Base-by-base conservation (phyloP, 257 asterid species). In the Echium plantagineum region DNA sequence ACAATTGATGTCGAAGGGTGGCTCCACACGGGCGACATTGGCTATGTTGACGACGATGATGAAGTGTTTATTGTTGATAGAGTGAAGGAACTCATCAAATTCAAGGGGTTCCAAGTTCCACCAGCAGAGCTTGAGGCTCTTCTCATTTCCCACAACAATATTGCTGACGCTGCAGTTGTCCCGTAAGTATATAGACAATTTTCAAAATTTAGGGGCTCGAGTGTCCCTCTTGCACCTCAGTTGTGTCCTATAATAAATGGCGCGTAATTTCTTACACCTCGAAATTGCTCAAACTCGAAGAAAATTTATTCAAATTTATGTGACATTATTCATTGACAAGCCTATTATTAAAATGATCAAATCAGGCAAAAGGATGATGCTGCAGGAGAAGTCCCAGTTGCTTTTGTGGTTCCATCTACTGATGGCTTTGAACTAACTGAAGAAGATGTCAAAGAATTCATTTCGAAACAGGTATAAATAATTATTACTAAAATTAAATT, bases 61-160 rank as follows among this genome's bases (percentile, higher is more conserved):
- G 74, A 75, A 46, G 60, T 78, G 62, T 75, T 80, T 63, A 86
- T 89, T 15, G 89, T 89, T 0, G 97, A 89, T 42, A 68, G 97
- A 52, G 86, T 86, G 13, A 89, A 89, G 62, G 97, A 89, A 30
- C 91, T 89, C 63, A 89, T 89, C 67, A 89, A 89, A 57, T 89
- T 82, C 75, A 89, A 89, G 74, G 97, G 97, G 61, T 89, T 89
- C 47, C 97, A 89, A 89, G 97, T 89, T 28, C 95, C 97, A 30
- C 97, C 97, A 1, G 97, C 97, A 9, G 97, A 89, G 73, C 79
- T 89, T 35, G 97, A 89, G 82, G 88, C 89, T 15, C 95, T 89
- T 68, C 89, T 89, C 7, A 32, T 89, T n/a, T 74, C 77, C 75
- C 94, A 89, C 72, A 71, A 85, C 8, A 58, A 67, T 21, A 82